Base-by-base conservation (phyloP, 2,329 filamentous ascomycete genomes). In the Microascus cirrosus region DNA sequence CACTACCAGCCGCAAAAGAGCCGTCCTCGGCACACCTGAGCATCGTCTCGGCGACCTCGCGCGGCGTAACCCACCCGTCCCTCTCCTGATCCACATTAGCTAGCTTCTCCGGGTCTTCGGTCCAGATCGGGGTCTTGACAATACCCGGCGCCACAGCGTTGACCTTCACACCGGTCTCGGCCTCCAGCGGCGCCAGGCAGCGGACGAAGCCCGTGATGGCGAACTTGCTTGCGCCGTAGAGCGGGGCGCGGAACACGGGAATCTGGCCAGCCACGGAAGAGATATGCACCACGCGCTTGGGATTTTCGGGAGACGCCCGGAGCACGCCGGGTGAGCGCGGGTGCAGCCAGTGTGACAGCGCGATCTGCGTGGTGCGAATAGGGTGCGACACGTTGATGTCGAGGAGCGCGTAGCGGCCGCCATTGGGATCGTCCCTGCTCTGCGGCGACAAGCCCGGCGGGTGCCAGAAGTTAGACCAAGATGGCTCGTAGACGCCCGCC, bases 401-500 rank as follows among this genome's bases (percentile, higher is more conserved):
- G 1, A 75, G 59, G 2, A 70, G 42, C 5, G 66, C 65, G 57
- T 73, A 76, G 18, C 63, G 65, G 0, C 66, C 67, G 1, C 61
- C 62, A 0, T 69, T 66, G 0, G 60, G 10, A 4, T 58, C 63
- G 53, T 74, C 72, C 1, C 60, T 64, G 58, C 69, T 70, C 54
- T 67, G 66, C 20, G 15, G 18, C 0, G 62, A 18, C 0, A 70
- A 69, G 0, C 71, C 73, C 0, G 73, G 73, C 1, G 73, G 72
- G 36, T 69, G 67, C 73, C 73, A 75, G 55, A 75, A 75, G 63
- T 63, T 70, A 15, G 71, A 72, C 68, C 68, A 74, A 6, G 65
- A 61, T 62, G 75, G 76, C 60, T 78, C 76, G 55, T 73, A 78
- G 3, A 78, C 66, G 32, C 76, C 76, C 0, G 76, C 76, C 0